phyloP scores from a whole-genome alignment of 2,329 filamentous ascomycete genomes.

The Dichotomopilus funicola region DNA sequence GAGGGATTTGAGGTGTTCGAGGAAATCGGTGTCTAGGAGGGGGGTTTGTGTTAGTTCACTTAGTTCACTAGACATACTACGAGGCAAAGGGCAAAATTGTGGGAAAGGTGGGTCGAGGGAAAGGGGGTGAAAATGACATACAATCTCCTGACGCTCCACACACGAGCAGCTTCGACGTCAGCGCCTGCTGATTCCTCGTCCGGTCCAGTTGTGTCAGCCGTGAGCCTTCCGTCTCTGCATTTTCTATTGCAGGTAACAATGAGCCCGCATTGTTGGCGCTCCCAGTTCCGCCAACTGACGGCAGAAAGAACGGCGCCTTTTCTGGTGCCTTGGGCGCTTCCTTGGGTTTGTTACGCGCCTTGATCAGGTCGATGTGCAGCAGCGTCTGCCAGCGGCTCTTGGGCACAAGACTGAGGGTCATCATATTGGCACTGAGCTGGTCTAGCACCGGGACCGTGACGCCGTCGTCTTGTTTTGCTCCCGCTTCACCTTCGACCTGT shows the following conservation, averaged over 20 bases:
- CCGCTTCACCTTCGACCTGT: slow-evolving; percentile 15
- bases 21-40: slow-evolving; percentile 53
- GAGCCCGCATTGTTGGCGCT: not conserved
- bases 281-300: slow-evolving; percentile 48
- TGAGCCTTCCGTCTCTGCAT: slow-evolving; percentile 36
- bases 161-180: slow-evolving; percentile 50
- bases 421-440: slow-evolving; percentile 74
- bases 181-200: slow-evolving; percentile 49
- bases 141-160: slow-evolving; percentile 54
- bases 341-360: slow-evolving; percentile 88
- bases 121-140: slow-evolving; percentile 33
- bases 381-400: slow-evolving; percentile 92
- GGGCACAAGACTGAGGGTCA: slow-evolving; percentile 83
- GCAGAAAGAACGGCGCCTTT: slow-evolving; percentile 93
- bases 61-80: not conserved
- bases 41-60: not conserved
- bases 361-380: slow-evolving; percentile 84
- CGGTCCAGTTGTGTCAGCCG: slow-evolving; percentile 64
- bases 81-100: not conserved
- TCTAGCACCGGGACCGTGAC: slow-evolving; percentile 56
- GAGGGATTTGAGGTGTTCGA: slow-evolving; percentile 73
- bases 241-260: slow-evolving; percentile 23
- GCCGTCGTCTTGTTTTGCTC: slow-evolving; percentile 46
- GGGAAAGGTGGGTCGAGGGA: not conserved
- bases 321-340: slow-evolving; percentile 87